Base-by-base conservation (phyloP, 345 rosid genomes). In the Physaria fendleri region DNA sequence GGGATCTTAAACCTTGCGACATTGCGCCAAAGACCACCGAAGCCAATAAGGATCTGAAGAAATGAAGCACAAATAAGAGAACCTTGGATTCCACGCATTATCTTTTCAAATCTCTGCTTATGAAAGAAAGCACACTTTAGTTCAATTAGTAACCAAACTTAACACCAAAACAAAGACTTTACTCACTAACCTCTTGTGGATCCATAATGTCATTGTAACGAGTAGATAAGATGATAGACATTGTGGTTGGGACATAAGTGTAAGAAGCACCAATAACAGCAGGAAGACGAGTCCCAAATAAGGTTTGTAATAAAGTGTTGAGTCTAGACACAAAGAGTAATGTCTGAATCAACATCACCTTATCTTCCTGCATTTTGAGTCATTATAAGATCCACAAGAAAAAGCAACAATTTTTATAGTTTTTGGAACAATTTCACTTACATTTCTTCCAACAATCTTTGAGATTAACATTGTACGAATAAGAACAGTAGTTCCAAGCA, bases 21-120 rank as follows among this genome's bases (percentile, higher is more conserved):
- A 72, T 85, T 91, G 24, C 96, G 79, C 97, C 97, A 88, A 23
- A 91, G 87, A 43, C 98, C 96, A 44, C 96, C 88, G 71, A 91
- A 87, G 40, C 98, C 96, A 35, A 88, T 17, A 9, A 91, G 81
- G 64, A 88, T 83, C 62, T 91, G 98, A 13, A 91, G 85, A 49
- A 85, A 73, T 14, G 96, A 91, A 56, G 96, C 81, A 71, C 77
- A 79, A 30, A 91, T 83, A 50, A 87, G 89, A 1, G 95, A 75
- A 24, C 95, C 95, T 69, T 91, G 98, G 28, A 75, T 77, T 59
- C 90, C 92, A 58, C 86, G 78, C 96, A 91, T 91, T 68, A 84
- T 88, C 84, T 33, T 84, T 77, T 79, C 79, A 62, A 91, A 91
- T 78, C 74, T 82, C 96, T 91, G 80, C 73, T 21, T 5, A 38